Conservation (phyloP, 164 flowering plant genomes). For the grape (Vitis vinifera) region DNA sequence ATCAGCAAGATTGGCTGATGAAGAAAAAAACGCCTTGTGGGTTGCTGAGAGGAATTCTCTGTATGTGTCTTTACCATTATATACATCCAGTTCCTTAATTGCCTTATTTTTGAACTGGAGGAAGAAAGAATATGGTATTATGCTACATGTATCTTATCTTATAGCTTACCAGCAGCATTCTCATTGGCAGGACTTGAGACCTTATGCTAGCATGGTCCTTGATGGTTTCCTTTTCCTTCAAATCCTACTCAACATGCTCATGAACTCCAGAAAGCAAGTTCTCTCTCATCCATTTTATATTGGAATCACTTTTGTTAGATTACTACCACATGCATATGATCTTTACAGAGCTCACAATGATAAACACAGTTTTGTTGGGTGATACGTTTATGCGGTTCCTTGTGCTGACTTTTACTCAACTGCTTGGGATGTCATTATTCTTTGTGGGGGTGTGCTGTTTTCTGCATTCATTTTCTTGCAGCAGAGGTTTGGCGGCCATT, state of each 20-base stretch:
- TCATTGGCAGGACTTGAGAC: slow-evolving; percentile 28
- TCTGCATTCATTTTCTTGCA: slow-evolving; percentile 32
- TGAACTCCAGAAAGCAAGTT: slow-evolving; percentile 23
- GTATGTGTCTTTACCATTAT: slow-evolving; percentile 28
- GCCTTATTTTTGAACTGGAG: slow-evolving; percentile 24
- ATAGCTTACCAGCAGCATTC: slow-evolving; percentile 15
- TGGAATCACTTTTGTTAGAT: slow-evolving; percentile 36
- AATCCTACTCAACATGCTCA: slow-evolving; percentile 35
- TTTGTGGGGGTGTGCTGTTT: slow-evolving; percentile 32
- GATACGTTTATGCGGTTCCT: slow-evolving; percentile 38
- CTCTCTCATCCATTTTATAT: slow-evolving; percentile 34
- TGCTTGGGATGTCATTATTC: slow-evolving; percentile 42
- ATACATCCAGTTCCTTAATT: slow-evolving; percentile 30
- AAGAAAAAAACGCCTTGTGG: slow-evolving; percentile 24
- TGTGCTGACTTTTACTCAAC: slow-evolving; percentile 40
- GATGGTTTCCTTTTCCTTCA: slow-evolving; percentile 52
- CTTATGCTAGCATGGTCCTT: slow-evolving; percentile 41
- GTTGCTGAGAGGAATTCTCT: slow-evolving; percentile 35
- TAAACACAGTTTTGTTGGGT: slow-evolving; percentile 16
- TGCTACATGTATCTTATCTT: background rate
- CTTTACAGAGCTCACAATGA: slow-evolving; percentile 34
- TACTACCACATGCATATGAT: slow-evolving; percentile 46
- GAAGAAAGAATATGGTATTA: slow-evolving; percentile 2
- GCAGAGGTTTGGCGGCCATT: slow-evolving; percentile 41
- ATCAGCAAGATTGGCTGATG: slow-evolving; percentile 30